Base-by-base conservation (phyloP, 2,329 filamentous ascomycete species). In the Epichloe bromicola region DNA sequence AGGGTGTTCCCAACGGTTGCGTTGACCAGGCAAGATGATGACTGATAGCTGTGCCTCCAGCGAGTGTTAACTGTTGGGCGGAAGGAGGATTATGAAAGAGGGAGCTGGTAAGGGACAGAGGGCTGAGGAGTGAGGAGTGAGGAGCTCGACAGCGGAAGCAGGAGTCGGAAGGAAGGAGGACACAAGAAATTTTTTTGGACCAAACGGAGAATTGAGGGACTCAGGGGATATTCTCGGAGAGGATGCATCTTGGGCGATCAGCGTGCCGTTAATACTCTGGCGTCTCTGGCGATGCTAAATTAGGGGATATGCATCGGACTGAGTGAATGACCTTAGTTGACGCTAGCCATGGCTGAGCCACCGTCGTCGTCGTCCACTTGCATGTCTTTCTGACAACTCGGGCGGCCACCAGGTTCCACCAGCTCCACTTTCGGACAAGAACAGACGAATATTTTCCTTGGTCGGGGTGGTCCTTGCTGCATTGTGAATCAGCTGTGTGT, bases 1-100 rank as follows among this genome's bases (percentile, higher is more conserved):
- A 55, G 51, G 56, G 58, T 54, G 19, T 8, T 37, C 20, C 34
- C 36, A 23, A 3, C 20, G 39, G 34, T 33, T n/a, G 6, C 14
- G 20, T 47, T 30, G 36, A 4, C 14, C 15, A 39, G 30, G 20
- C 36, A 39, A 39, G 36, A 46, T 6, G 38, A 46, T 46, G 4
- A 46, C 34, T 17, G 20, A 30, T 23, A 17, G 34, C 30, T 20
- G n/a, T 45, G n/a, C 30, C 12, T 34, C 11, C 43, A 36, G 44
- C 33, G 17, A 37, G 17, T 37, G 30, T 5, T 37, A 17, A 37
- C 11, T 30, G 12, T 2, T 39, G 26, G 46, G 46, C 20, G 39
- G 15, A 39, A 38, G 5, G 36, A 38, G 20, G 30, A 11, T 30
- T 10, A 30, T 30, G 30, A 4, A 10, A 30, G 30, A 30, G 30